These are phyloP conservation scores for Bromus sterilis DNA, from an alignment of 176 grass and related monocot species.

Conservation along the genomic window DNA sequence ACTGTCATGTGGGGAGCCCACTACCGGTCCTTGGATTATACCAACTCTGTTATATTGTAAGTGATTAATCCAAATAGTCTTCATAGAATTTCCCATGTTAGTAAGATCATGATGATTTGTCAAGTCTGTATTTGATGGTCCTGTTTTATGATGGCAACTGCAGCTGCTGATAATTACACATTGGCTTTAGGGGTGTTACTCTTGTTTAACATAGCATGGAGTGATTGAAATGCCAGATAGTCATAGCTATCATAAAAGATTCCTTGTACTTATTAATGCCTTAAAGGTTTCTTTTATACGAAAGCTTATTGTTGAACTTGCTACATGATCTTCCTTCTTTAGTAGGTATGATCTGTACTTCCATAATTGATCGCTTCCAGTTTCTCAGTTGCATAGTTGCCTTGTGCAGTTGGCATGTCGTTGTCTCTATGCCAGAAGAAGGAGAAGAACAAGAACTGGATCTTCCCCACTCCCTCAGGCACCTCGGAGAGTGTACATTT, in stretches of 20 bases:
- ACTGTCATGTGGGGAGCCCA: not conserved
- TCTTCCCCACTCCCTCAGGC: slow-evolving; percentile 69
- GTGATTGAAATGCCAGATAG: not conserved
- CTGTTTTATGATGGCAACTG: not conserved
- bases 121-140: not conserved
- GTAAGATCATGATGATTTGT: not conserved
- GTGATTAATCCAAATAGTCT: not conserved
- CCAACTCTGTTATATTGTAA: not conserved
- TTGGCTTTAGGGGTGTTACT: not conserved
- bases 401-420: slow-evolving; percentile 75
- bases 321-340: not conserved
- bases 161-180: not conserved
- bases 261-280: slow-evolving; percentile 2
- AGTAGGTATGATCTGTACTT: not conserved
- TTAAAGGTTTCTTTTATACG: not conserved
- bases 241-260: not conserved
- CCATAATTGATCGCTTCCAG: not conserved
- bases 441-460: slow-evolving; percentile 51
- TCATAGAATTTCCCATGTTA: not conserved
- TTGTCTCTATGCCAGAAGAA: slow-evolving; percentile 54
- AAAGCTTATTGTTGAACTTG: not conserved
- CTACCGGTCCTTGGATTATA: not conserved
- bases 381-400: slow-evolving; percentile 9
- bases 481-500: slow-evolving; percentile 66
- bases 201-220: not conserved